phyloP scores from a whole-genome alignment of 2,329 filamentous ascomycete genomes.

The Ophiostoma sp. region DNA sequence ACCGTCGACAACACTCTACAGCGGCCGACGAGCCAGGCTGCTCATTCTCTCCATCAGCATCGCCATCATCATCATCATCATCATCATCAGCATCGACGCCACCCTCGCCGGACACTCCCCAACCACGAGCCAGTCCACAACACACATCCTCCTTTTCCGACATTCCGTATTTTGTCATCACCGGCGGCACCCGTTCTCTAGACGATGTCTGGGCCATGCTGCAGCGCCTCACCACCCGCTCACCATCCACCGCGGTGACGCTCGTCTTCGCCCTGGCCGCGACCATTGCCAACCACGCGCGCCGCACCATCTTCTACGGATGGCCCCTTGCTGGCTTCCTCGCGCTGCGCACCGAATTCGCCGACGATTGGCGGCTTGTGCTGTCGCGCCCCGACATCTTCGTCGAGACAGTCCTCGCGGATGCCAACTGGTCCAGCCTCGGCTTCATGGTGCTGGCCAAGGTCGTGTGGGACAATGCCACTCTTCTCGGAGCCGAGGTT shows the following conservation, averaged over 20 bases:
- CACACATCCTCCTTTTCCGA: slow-evolving; percentile 19
- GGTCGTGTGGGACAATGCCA: slow-evolving; percentile 22
- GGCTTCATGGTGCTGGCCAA: slow-evolving; percentile 21
- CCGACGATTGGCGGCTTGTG: slow-evolving; percentile 23
- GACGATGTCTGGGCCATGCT: neutral
- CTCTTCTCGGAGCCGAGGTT: too few species aligned
- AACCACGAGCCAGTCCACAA: too few species aligned
- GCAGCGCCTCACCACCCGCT: slow-evolving; percentile 26
- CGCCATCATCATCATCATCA: neutral
- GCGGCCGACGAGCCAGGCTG: too few species aligned
- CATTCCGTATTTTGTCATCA: slow-evolving; percentile 13
- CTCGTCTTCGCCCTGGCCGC: slow-evolving; percentile 31
- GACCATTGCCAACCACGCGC: slow-evolving; percentile 37
- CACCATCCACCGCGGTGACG: slow-evolving; percentile 27
- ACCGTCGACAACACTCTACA: too few species aligned
- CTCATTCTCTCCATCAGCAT: too few species aligned
- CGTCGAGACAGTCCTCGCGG: slow-evolving; percentile 21
- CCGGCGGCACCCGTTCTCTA: neutral
- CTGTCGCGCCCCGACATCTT: slow-evolving; percentile 36
- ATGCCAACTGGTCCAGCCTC: slow-evolving; percentile 27
- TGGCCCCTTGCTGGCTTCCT: slow-evolving; percentile 26
- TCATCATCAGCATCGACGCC: neutral
- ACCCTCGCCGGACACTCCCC: neutral
- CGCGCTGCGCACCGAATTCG: slow-evolving; percentile 20
- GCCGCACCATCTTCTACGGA: slow-evolving; percentile 30